Conservation (phyloP, 208 protist species). For the Lotmaria passim region DNA sequence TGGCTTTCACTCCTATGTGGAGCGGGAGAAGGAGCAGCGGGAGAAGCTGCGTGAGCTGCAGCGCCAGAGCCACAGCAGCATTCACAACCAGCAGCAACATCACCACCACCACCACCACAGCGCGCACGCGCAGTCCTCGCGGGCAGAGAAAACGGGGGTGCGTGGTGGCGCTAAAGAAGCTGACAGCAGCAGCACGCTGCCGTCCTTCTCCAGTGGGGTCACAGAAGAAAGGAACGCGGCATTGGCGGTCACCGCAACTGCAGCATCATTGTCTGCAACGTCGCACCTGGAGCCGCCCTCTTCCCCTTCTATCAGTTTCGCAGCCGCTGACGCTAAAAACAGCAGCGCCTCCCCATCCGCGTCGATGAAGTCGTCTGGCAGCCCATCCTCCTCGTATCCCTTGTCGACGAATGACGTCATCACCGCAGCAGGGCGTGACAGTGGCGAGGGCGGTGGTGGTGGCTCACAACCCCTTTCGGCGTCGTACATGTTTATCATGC, state of each 20-base stretch:
- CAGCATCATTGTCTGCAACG: neutral
- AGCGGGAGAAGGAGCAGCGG: slow-evolving; percentile 40
- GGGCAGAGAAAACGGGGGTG: neutral
- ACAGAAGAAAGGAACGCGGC: slow-evolving; percentile 23
- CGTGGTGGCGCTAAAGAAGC: neutral
- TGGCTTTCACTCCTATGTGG: slow-evolving; percentile 53
- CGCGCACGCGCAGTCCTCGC: neutral
- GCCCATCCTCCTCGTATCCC: neutral
- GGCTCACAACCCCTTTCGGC: slow-evolving; percentile 27
- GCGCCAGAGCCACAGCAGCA: too few relatives aligned
- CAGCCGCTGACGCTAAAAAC: neutral
- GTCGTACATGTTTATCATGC: slow-evolving; percentile 48
- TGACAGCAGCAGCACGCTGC: neutral
- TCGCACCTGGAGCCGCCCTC: neutral
- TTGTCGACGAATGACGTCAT: neutral
- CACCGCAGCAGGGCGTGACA: neutral
- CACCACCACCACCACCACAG: neutral
- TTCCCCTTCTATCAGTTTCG: too few relatives aligned
- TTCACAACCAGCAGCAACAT: too few relatives aligned
- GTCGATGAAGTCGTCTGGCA: neutral
- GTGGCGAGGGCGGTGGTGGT: neutral
- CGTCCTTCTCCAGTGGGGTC: slow-evolving; percentile 8
- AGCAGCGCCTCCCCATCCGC: neutral
- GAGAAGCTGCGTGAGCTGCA: slow-evolving; percentile 19
- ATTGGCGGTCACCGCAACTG: slow-evolving; percentile 4